These are phyloP conservation scores for Lathyrus aphaca DNA, from an alignment of 306 rosid species.

Conservation along the genomic window DNA sequence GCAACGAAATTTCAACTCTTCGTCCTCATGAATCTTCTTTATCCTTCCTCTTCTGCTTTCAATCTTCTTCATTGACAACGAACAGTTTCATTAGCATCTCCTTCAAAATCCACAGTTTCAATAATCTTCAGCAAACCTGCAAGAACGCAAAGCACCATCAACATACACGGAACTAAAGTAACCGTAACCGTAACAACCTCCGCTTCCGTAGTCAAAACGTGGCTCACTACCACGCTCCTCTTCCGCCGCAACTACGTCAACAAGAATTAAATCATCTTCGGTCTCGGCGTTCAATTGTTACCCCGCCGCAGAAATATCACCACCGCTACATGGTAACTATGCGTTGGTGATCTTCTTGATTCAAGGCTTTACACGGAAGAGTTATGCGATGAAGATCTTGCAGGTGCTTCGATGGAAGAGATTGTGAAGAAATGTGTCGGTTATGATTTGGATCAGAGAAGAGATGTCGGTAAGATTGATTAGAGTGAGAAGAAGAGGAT, in stretches of 20 bases:
- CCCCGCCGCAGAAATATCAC: not conserved
- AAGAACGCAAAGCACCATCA: no score
- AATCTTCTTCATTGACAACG: no score
- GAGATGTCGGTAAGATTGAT: slow-evolving; percentile 29
- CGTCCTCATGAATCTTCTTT: no score
- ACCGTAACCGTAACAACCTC: slow-evolving; percentile 39
- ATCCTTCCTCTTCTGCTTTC: no score
- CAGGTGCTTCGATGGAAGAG: not conserved
- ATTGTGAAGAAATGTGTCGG: slow-evolving; percentile 34
- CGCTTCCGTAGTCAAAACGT: slow-evolving; percentile 33
- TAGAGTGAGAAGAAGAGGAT: slow-evolving; percentile 13
- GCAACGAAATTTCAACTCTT: no score
- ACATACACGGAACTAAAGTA: not conserved
- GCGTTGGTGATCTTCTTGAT: slow-evolving; percentile 45
- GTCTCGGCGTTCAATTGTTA: slow-evolving; percentile 59
- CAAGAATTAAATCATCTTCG: slow-evolving; percentile 39
- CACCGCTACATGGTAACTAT: slow-evolving; percentile 46
- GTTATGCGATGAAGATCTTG: not conserved
- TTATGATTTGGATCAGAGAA: slow-evolving; percentile 8
- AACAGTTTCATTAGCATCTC: no score
- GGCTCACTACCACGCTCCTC: slow-evolving; percentile 34
- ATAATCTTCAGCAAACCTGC: no score
- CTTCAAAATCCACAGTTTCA: no score
- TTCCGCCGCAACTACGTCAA: not conserved
- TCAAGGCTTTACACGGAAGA: not conserved